Evolutionary conservation across 2,329 filamentous ascomycete species (phyloP), one percentile per base, ranked within the genome.

Genomic region (Alternaria sp.): DNA sequence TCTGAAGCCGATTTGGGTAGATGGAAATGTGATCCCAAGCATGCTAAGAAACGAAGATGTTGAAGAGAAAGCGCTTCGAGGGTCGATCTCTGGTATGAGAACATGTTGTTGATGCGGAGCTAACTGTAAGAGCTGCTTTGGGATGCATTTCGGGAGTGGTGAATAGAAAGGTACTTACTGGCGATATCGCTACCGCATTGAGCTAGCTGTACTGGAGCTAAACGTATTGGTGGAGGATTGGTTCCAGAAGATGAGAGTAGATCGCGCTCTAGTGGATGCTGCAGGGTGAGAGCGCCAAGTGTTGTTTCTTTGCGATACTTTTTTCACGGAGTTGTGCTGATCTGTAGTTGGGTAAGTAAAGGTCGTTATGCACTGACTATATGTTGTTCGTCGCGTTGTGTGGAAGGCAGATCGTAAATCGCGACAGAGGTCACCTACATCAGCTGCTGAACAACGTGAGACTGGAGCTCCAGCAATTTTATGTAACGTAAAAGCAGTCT

Each of bases 111-210:
- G 9, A 30, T 12, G 23, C 25, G 33, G 26, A n/a, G 20, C 33
- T 41, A 23, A 20, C 25, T 30, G n/a, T 20, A 18, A 49, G 15
- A 33, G 15, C 10, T 46, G 20, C 47, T 56, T 20, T 18, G 10
- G 12, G n/a, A 43, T 14, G 8, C n/a, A 11, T 12, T 44, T 21
- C 7, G 20, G n/a, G 12, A 46, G n/a, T 60, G 14, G 18, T 12
- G 37, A 44, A 10, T 26, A 3, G 50, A 18, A n/a, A 33, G 6
- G 12, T 21, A 63, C 66, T 67, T 41, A 69, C 68, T 55, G 50
- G 41, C 12, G 49, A 20, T 44, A 25, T 65, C 41, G 58, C 60
- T 64, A 65, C 68, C 62, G 57, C 68, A 70, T 70, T 43, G 53
- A 63, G 53, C 55, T 58, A 57, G 55, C 18, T 63, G 41, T 54